A percentile compares a stretch with the other conserved stretches of the same genome.
Evolutionary conservation across 208 protist genomes (phyloP).

Genomic region (Acanthamoeba sp.): DNA sequence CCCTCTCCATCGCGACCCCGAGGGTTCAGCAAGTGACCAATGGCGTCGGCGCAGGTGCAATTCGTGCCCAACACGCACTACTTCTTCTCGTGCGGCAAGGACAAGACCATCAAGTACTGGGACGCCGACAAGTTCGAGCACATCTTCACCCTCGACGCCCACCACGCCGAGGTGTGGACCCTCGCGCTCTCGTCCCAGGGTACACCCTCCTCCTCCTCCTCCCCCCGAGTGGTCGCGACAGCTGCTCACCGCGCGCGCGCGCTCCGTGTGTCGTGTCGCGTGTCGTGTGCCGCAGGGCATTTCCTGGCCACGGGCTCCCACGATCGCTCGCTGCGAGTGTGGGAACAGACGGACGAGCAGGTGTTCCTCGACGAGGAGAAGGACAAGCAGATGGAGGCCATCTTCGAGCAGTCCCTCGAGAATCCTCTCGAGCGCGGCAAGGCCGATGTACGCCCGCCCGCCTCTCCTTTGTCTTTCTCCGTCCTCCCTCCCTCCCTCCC

Average conservation of each 20-base stretch:
- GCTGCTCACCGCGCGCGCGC: background rate
- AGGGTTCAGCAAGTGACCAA: slow-evolving; percentile 95
- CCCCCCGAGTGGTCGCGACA: background rate
- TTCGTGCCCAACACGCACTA: slow-evolving; percentile 99
- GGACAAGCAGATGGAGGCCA: slow-evolving; percentile 87
- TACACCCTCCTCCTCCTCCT: slow-evolving; percentile 77
- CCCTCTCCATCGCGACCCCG: too few species aligned
- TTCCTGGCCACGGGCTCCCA: slow-evolving; percentile 84
- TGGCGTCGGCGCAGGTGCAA: too few species aligned
- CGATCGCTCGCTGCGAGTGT: slow-evolving; percentile 92
- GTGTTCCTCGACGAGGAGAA: slow-evolving; percentile 93
- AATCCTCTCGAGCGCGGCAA: slow-evolving; percentile 59
- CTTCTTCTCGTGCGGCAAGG: slow-evolving; percentile 96
- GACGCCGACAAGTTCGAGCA: slow-evolving; percentile 97
- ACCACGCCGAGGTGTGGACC: slow-evolving; percentile 89
- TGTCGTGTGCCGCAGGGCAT: slow-evolving; percentile 16
- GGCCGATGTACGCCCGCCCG: background rate
- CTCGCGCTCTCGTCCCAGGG: slow-evolving; percentile 80
- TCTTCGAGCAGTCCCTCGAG: slow-evolving; percentile 85
- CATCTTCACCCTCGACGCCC: slow-evolving; percentile 86
- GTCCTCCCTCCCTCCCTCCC: background rate
- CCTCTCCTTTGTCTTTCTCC: background rate
- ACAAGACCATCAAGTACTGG: slow-evolving; percentile 97
- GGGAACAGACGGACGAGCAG: slow-evolving; percentile 89
- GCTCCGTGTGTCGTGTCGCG: background rate